These are phyloP conservation scores for Trypanosoma conorhini DNA, from an alignment of 208 protist species.

Conservation along the genomic window DNA sequence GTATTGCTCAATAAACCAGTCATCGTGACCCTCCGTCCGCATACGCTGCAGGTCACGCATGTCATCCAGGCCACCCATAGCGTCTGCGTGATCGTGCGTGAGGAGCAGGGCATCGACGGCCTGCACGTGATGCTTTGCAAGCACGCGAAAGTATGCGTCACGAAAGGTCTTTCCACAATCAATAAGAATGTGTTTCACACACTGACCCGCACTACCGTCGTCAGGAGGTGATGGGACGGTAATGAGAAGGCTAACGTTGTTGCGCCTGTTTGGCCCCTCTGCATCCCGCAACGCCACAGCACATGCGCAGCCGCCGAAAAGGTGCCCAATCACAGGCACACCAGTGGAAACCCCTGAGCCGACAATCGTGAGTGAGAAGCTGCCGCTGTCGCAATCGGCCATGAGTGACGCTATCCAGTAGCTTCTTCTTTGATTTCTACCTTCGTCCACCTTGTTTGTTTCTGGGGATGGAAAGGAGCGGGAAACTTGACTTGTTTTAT, in stretches of 20 bases:
- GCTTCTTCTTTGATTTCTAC: background rate
- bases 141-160: slow-evolving; percentile 85
- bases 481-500: background rate
- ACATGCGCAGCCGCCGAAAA: slow-evolving; percentile 69
- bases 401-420: slow-evolving; percentile 6
- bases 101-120: slow-evolving; percentile 79
- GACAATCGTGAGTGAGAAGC: slow-evolving; percentile 51
- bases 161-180: slow-evolving; percentile 93
- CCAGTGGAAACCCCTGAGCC: slow-evolving; percentile 83
- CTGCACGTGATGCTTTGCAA: slow-evolving; percentile 57
- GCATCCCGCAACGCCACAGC: slow-evolving; percentile 62
- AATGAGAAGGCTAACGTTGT: slow-evolving; percentile 83
- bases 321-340: slow-evolving; percentile 85
- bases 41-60: slow-evolving; percentile 87
- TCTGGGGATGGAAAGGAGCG: too few relatives aligned
- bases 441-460: background rate
- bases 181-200: slow-evolving; percentile 67
- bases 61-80: slow-evolving; percentile 84
- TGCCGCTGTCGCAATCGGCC: slow-evolving; percentile 24
- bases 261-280: slow-evolving; percentile 65
- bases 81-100: slow-evolving; percentile 89
- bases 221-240: slow-evolving; percentile 44
- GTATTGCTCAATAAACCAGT: slow-evolving; percentile 71
- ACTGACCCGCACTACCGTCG: slow-evolving; percentile 36
- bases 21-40: slow-evolving; percentile 37